Conservation (phyloP, 352 stramenopile species). For the Phytophthora boehmeriae region DNA sequence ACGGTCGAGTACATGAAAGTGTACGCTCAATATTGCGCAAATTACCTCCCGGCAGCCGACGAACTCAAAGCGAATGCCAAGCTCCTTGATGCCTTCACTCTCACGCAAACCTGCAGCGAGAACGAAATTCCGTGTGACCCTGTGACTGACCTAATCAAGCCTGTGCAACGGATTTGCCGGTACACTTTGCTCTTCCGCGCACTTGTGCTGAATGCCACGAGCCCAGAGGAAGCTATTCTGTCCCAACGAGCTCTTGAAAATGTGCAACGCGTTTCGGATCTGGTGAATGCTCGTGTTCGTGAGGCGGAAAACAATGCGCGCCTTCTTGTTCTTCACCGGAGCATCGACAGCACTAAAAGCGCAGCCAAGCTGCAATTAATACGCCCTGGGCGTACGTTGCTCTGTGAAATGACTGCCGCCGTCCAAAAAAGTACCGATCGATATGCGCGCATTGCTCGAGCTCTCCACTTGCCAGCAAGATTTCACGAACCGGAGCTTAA, state of each 20-base stretch:
- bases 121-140: slow-evolving; percentile 36
- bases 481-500: slow-evolving; percentile 1
- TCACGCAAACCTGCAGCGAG: slow-evolving; percentile 9
- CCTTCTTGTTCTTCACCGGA: slow-evolving; percentile 47
- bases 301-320: slow-evolving; percentile 67
- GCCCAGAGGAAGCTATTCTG: slow-evolving; percentile 34
- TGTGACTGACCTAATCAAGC: slow-evolving; percentile 71
- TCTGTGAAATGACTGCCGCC: slow-evolving; percentile 43
- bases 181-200: slow-evolving; percentile 68
- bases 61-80: slow-evolving; percentile 51
- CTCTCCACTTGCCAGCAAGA: slow-evolving; percentile 14
- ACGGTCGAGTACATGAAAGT: slow-evolving; percentile 74
- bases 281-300: slow-evolving; percentile 71
- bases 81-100: slow-evolving; percentile 34
- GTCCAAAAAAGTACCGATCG: slow-evolving; percentile 36
- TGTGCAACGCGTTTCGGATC: slow-evolving; percentile 53
- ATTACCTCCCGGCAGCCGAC: slow-evolving; percentile 49
- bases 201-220: slow-evolving; percentile 42
- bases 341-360: slow-evolving; percentile 38
- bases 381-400: slow-evolving; percentile 50
- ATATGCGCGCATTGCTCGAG: slow-evolving; percentile 13
- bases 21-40: slow-evolving; percentile 73
- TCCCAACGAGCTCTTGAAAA: slow-evolving; percentile 45
- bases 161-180: slow-evolving; percentile 71
- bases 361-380: slow-evolving; percentile 47